Percentiles rank a stretch among this genome's conserved stretches.
Evolutionary conservation across 2,329 filamentous ascomycete species (phyloP).

Genomic region (Aspergillus sp.): DNA sequence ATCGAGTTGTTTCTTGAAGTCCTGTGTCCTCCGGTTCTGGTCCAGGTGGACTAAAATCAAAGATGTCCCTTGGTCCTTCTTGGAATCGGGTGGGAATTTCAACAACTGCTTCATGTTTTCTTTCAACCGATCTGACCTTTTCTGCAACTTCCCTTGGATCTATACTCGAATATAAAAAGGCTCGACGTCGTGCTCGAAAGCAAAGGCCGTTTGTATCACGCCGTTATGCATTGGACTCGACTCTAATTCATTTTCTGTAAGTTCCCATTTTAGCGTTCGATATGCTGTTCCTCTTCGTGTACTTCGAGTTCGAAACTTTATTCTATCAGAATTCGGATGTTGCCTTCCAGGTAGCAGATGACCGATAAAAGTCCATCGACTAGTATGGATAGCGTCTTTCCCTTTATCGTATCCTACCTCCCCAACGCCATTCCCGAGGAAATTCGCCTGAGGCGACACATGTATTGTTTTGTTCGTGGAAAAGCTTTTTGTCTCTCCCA

Average conservation of each 20-base stretch:
- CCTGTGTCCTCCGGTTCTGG: no score
- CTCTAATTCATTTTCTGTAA: conserved; percentile 25
- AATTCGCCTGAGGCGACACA: conserved; percentile 9
- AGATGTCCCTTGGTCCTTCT: neutral
- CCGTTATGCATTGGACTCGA: conserved; percentile 18
- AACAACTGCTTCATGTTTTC: neutral
- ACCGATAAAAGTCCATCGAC: conserved; percentile 10
- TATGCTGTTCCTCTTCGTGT: conserved; percentile 9
- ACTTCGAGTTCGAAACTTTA: no score
- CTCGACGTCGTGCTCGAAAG: conserved; percentile 23
- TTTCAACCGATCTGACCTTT: conserved; percentile 2
- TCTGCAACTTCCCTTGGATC: conserved; percentile 24
- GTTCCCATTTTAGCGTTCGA: conserved; percentile 23
- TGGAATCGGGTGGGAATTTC: conserved; percentile 1
- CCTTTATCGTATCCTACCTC: conserved; percentile 9
- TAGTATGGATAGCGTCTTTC: conserved; percentile 2
- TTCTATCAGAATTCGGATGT: neutral
- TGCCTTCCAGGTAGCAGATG: conserved; percentile 1
- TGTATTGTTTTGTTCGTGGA: conserved; percentile 4
- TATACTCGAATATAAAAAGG: conserved; percentile 27
- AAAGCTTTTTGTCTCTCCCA: conserved; percentile 8
- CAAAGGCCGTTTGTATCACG: conserved; percentile 23
- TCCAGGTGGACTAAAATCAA: neutral
- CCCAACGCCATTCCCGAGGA: conserved; percentile 10
- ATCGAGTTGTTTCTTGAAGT: neutral